Base-by-base conservation (phyloP, 2,329 filamentous ascomycete genomes). In the Xylaria sp. region DNA sequence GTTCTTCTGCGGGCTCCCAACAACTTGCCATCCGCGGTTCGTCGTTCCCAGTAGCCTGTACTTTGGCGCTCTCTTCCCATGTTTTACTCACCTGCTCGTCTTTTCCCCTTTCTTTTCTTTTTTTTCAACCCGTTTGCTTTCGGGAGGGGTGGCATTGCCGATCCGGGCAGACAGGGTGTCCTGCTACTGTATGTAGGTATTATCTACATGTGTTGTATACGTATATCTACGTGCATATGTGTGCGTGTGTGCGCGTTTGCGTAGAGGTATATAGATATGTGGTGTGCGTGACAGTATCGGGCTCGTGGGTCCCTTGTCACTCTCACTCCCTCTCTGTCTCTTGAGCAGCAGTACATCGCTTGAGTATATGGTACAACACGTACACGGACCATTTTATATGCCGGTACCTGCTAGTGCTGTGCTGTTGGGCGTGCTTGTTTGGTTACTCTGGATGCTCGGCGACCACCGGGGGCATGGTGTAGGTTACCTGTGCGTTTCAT, bases 391-490 rank as follows among this genome's bases (percentile, higher is more conserved):
- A 58, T 54, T 39, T 39, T 33, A 49, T 52, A 67, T 70, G 68
- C 64, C 64, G 68, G 64, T 43, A 68, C 56, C 31, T 63, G 13
- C 55, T 64, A 60, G 57, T 63, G 36, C 9, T 39, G 49, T 48
- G 43, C 62, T 58, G 49, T 41, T 41, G 48, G 18, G 23, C 41
- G 62, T 52, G 46, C 64, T 55, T 67, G 25, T 64, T 20, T 64
- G 64, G 64, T n/a, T 64, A 48, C 51, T 63, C 31, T 63, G 60
- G 49, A 23, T 67, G 51, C 58, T 68, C 68, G 68, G 65, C 65
- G 68, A 70, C 68, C 58, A 70, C 20, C 49, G 41, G 43, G 25
- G 54, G 46, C 48, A 62, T 20, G 52, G 52, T 25, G 57, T 64
- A 58, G 54, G 61, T 51, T 64, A 41, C n/a, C 48, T 68, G 58